Base-by-base conservation (phyloP, 2,329 filamentous ascomycete species). In the Penicillium palitans region DNA sequence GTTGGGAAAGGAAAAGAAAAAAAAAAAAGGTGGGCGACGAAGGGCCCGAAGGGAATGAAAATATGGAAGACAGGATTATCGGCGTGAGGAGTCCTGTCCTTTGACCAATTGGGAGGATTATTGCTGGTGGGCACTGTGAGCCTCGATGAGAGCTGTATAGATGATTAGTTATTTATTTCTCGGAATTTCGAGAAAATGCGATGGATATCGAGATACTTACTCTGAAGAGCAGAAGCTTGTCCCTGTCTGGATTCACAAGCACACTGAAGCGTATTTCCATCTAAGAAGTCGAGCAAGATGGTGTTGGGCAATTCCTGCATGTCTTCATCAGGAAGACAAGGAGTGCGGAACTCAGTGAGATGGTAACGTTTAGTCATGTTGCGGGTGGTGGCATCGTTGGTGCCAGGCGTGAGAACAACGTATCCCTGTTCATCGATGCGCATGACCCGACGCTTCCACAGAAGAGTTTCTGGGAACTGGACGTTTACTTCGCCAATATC, bases 381-480 rank as follows among this genome's bases (percentile, higher is more conserved):
- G 79, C 75, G 84, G 77, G 70, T 80, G 67, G 63, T 84, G 48
- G 83, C 80, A 64, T 85, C 84, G 21, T 86, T 83, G 61, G 87
- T 86, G 19, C 88, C 84, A 9, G 87, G 83, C 42, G 88, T 90
- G 61, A 99, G 83, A 58, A 96, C 87, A 40, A 99, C 79, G 75
- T 90, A 92, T 19, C 93, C 95, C 60, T 89, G 83, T 9, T 87
- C 86, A 73, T 98, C 93, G 57, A 99, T 85, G 63, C 89, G 89
- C 76, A 97, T 87, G 69, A 89, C 92, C 60, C 95, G 87, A 55
- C 93, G 89, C 79, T 98, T 99, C 95, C 95, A 99, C 13, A 99
- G 83, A 47, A 99, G 82, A 55, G 91, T 96, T 72, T 98, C 93
- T 0, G 95, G 95, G 72, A 99, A 97, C 73, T 99, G 95, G 12